Evolutionary conservation across 495 filamentous ascomycete genomes (phyloP), one percentile per base, ranked within the genome.

Genomic region (Achaetomiella virescens): DNA sequence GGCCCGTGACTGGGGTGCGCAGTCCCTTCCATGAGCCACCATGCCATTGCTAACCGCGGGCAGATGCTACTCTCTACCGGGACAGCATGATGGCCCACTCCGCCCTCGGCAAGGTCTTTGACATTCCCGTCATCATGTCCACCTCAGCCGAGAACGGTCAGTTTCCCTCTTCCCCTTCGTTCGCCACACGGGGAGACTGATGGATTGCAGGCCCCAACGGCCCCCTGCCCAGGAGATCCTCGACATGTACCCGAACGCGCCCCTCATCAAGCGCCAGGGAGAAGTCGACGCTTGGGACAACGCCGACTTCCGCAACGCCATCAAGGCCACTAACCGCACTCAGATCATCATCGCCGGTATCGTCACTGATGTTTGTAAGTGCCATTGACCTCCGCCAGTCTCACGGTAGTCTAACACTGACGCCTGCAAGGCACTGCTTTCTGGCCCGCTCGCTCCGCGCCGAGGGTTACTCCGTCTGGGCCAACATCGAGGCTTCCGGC

Each of bases 241-340:
- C 3, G 74, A 81, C 4, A 78, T 86, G 81, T 83, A 86, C 63
- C 87, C 87, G 25, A 74, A 79, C 29, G 80, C 85, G 10, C 79
- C 85, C 2, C 69, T 88, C 17, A 81, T 91, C 65, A 75, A 72
- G 55, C 82, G 88, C 35, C 75, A 86, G 51, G 88, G 88, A 33
- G 87, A 91, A 61, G 87, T 90, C 59, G 78, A 91, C 59, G 88
- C 88, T 4, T 91, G 87, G 87, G 88, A 91, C 65, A 89, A 89
- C 61, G 48, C 74, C 3, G 83, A 88, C 0, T 89, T 91, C 76
- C 78, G 81, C 9, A 73, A 72, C 4, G 87, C 88, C 17, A 78
- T 91, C 47, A 65, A 69, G 36, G 84, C 84, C 3, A 79, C 83
- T 1, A 81, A 81, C 49, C 84, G 81, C 67, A 84, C 76, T 38